phyloP scores from a whole-genome alignment of 225 moss, liverwort and hornwort genomes.

The Thuidium tamariscinum region DNA sequence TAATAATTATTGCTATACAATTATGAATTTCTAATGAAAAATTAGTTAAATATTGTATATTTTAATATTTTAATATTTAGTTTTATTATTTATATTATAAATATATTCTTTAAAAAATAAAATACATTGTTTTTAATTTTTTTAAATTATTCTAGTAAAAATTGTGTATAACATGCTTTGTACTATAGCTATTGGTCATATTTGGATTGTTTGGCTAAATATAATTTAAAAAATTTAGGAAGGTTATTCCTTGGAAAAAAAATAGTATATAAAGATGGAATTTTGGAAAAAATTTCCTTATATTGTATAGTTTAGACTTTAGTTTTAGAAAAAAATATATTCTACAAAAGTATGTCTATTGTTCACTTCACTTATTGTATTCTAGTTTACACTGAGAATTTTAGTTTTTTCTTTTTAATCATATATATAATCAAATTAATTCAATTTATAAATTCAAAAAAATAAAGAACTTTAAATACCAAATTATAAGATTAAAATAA shows the following conservation, averaged over 20 bases:
- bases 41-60: neutral
- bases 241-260: neutral
- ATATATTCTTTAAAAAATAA: neutral
- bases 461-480: neutral
- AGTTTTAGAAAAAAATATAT: neutral
- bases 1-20: neutral
- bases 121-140: neutral
- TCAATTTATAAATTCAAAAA: too few relatives aligned
- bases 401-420: fast-evolving
- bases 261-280: too few relatives aligned
- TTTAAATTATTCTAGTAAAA: fast-evolving
- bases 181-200: fast-evolving
- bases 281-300: neutral
- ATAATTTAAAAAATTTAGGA: neutral
- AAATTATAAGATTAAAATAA: neutral
- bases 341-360: neutral
- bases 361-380: neutral
- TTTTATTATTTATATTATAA: neutral
- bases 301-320: fast-evolving
- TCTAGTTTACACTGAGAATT: neutral
- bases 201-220: neutral
- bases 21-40: fast-evolving
- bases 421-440: too few relatives aligned
- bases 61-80: too few relatives aligned
- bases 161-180: neutral